Conservation (phyloP, 2,329 filamentous ascomycete species). For the Penicillium oxalicum region DNA sequence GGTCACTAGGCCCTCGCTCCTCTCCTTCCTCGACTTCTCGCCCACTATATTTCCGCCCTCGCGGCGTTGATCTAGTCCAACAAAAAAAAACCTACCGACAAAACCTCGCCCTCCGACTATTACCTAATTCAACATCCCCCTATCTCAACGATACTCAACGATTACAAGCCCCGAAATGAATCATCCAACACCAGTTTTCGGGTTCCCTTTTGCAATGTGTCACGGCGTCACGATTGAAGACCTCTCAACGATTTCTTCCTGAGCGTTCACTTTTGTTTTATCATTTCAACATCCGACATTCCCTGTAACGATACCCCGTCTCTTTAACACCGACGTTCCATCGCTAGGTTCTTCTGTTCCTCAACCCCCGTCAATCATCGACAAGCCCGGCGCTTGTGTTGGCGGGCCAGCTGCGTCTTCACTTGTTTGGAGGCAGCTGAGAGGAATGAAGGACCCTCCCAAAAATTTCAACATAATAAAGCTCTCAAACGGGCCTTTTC, state of each 20-base stretch:
- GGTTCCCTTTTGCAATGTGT: conserved; percentile 26
- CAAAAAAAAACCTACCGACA: conserved; percentile 7
- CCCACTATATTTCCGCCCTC: too few relatives aligned
- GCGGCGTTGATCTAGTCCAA: too few relatives aligned
- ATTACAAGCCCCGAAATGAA: conserved; percentile 16
- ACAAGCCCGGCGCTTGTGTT: conserved; percentile 19
- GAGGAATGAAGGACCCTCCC: conserved; percentile 9
- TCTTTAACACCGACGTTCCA: conserved; percentile 24
- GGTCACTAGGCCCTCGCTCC: conserved; percentile 19
- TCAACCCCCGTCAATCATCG: conserved; percentile 5
- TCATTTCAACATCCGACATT: conserved; percentile 34
- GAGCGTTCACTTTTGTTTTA: conserved; percentile 28
- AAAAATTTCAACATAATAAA: conserved; percentile 21
- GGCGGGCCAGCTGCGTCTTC: conserved; percentile 17
- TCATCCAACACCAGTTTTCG: conserved; percentile 20
- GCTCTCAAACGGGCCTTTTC: not conserved
- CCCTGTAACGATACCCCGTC: conserved; percentile 33
- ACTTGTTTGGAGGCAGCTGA: conserved; percentile 7
- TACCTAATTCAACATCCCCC: conserved; percentile 34
- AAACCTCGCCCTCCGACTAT: conserved; percentile 14
- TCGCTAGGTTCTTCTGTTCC: conserved; percentile 18
- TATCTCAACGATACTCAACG: conserved; percentile 33
- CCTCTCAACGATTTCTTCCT: conserved; percentile 39
- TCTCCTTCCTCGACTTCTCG: not conserved
- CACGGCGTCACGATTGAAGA: conserved; percentile 38